Evolutionary conservation across 2,329 filamentous ascomycete species (phyloP).

Genomic region (Penicillium sp.): DNA sequence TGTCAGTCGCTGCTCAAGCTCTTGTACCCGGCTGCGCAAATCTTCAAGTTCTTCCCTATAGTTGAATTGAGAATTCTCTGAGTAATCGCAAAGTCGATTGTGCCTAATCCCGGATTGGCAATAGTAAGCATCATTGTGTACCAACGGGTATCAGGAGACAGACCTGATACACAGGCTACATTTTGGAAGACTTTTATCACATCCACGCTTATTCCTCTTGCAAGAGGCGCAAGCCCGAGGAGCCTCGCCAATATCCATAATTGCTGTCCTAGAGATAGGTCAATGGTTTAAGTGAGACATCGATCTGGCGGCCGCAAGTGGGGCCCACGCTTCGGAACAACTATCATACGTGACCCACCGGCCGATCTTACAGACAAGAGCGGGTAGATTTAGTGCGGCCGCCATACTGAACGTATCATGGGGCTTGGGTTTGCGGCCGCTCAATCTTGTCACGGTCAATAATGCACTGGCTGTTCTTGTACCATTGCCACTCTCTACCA

Average conservation of each 20-base stretch:
- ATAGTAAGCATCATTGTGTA: background rate
- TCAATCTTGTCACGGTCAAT: no score
- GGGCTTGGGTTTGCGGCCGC: no score
- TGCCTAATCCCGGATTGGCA: background rate
- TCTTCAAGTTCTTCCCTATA: background rate
- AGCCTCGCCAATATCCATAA: background rate
- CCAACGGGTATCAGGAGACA: background rate
- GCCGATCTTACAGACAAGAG: background rate
- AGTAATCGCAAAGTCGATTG: background rate
- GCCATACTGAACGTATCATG: background rate
- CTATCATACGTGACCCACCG: background rate
- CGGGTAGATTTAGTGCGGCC: background rate
- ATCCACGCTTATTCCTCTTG: background rate
- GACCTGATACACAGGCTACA: background rate
- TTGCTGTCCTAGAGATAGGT: background rate
- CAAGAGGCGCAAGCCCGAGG: background rate
- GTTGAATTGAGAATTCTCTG: background rate
- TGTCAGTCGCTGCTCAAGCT: background rate
- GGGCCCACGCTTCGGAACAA: background rate
- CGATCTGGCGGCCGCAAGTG: background rate
- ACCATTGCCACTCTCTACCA: background rate
- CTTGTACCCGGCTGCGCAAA: background rate
- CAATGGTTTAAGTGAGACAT: background rate
- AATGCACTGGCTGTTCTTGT: no score
- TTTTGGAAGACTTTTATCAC: background rate